phyloP scores from a whole-genome alignment of 208 protist genomes.

The Strigomonas galati region DNA sequence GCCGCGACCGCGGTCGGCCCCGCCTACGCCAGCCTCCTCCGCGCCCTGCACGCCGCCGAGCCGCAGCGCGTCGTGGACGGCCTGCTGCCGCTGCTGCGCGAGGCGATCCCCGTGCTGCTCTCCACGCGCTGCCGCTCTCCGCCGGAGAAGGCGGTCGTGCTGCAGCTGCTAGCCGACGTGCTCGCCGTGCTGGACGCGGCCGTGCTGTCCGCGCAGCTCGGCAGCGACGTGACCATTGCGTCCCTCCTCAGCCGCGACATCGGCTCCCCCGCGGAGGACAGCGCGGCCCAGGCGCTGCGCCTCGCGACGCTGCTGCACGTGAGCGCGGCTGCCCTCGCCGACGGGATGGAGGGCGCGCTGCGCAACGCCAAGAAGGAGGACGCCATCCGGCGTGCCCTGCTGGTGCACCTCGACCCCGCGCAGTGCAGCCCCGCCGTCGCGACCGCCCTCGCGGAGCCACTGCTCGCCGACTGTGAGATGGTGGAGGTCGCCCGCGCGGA shows the following conservation, averaged over 20 bases:
- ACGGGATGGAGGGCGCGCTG: constrained; percentile 49
- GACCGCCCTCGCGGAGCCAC: constrained; percentile 25
- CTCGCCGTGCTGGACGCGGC: background rate
- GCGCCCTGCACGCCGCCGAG: constrained; percentile 26
- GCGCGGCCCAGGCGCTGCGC: constrained; percentile 52
- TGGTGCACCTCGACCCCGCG: constrained; percentile 44
- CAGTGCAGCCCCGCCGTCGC: constrained; percentile 31
- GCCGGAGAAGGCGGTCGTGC: constrained; percentile 54
- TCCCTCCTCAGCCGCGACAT: constrained; percentile 61
- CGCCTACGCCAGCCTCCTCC: constrained; percentile 45
- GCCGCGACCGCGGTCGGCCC: constrained; percentile 31
- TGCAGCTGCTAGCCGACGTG: background rate
- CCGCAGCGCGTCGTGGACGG: background rate
- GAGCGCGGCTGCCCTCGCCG: constrained; percentile 32
- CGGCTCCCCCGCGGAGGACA: constrained; percentile 52
- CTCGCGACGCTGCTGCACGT: constrained; percentile 33
- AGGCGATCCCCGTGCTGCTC: constrained; percentile 45
- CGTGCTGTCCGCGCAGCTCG: background rate
- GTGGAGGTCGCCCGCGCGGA: constrained; percentile 76
- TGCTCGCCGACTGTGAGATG: constrained; percentile 73
- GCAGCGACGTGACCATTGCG: constrained; percentile 23
- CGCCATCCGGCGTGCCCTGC: constrained; percentile 58
- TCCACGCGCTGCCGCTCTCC: constrained; percentile 58
- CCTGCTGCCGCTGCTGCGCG: constrained; percentile 33
- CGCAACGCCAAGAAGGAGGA: constrained; percentile 54